Percentiles rank a stretch among this genome's conserved stretches.
Evolutionary conservation across 2,329 filamentous ascomycete genomes (phyloP).

Genomic region (Ceratocystis cubensis): DNA sequence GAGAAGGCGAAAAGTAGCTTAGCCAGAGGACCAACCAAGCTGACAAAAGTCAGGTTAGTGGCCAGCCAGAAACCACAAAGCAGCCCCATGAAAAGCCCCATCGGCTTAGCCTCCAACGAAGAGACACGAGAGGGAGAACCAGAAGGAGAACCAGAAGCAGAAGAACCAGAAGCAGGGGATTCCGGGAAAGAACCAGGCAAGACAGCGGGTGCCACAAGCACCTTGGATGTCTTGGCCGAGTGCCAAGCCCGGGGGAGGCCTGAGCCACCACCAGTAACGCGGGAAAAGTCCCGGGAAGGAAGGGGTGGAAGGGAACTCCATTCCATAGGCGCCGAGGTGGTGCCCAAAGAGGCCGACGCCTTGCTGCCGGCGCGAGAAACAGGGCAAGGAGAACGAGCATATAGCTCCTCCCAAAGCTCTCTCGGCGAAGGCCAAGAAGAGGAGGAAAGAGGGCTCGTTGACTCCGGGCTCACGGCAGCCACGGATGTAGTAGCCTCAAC

Average conservation of each 20-base stretch:
- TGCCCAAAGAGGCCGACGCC: not conserved
- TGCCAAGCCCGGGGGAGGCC: not conserved
- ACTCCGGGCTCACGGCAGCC: not conserved
- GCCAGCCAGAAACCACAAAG: not conserved
- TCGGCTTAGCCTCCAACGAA: not conserved
- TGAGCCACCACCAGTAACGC: not conserved
- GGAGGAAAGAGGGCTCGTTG: not conserved
- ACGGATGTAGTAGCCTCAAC: not conserved
- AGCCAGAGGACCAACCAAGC: not conserved
- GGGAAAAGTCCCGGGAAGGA: not conserved
- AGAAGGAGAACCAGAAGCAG: not conserved
- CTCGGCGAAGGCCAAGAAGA: not conserved
- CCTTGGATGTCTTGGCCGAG: not conserved
- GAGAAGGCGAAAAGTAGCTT: not conserved
- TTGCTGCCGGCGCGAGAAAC: too few relatives aligned
- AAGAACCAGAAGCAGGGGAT: not conserved
- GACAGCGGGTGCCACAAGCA: not conserved
- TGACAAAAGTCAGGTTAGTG: not conserved
- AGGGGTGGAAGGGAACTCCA: not conserved
- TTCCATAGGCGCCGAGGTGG: not conserved
- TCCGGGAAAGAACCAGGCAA: not conserved
- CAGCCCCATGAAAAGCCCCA: not conserved
- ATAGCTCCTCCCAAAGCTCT: not conserved
- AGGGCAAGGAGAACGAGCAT: not conserved
- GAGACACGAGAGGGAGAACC: not conserved